Conservation (phyloP, 176 grass and related monocot species). For the Aechmea fasciata region DNA sequence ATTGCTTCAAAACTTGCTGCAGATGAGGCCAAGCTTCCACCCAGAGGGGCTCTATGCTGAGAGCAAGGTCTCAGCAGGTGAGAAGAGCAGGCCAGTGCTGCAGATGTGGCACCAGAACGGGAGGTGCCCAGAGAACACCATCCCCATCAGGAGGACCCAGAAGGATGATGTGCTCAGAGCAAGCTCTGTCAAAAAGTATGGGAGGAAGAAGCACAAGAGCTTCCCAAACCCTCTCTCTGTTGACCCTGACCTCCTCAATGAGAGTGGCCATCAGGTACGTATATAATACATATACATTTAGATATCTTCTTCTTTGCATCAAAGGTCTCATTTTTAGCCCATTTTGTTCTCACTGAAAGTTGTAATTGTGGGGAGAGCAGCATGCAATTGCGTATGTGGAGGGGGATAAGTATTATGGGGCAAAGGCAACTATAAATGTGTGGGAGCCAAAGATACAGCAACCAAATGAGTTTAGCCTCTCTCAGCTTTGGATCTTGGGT, state of each 20-base stretch:
- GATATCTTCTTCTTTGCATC: not conserved
- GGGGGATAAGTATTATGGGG: slow-evolving; percentile 73
- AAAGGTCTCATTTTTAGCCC: not conserved
- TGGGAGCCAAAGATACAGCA: slow-evolving; percentile 86
- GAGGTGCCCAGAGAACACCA: slow-evolving; percentile 44
- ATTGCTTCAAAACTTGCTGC: slow-evolving; percentile 14
- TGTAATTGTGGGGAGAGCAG: slow-evolving; percentile 20
- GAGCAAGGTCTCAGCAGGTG: slow-evolving; percentile 39
- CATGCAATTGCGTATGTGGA: slow-evolving; percentile 86
- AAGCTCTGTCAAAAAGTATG: slow-evolving; percentile 52
- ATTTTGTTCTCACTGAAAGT: not conserved
- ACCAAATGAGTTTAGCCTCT: slow-evolving; percentile 72
- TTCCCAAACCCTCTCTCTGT: slow-evolving; percentile 39
- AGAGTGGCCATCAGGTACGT: slow-evolving; percentile 68
- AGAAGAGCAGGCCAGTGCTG: slow-evolving; percentile 22
- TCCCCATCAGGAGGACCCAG: slow-evolving; percentile 58
- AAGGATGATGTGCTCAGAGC: slow-evolving; percentile 52
- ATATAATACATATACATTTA: not conserved
- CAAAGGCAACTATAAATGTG: slow-evolving; percentile 85
- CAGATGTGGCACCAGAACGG: slow-evolving; percentile 65
- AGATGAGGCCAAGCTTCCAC: slow-evolving; percentile 59
- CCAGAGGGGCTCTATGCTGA: slow-evolving; percentile 54
- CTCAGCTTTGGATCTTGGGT: slow-evolving; percentile 78
- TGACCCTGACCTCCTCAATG: slow-evolving; percentile 47
- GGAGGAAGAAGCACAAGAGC: slow-evolving; percentile 48